A percentile compares a stretch with the other conserved stretches of the same genome.
Evolutionary conservation across 2,329 filamentous ascomycete genomes (phyloP).

Genomic region (Dactylellina drechsleri): DNA sequence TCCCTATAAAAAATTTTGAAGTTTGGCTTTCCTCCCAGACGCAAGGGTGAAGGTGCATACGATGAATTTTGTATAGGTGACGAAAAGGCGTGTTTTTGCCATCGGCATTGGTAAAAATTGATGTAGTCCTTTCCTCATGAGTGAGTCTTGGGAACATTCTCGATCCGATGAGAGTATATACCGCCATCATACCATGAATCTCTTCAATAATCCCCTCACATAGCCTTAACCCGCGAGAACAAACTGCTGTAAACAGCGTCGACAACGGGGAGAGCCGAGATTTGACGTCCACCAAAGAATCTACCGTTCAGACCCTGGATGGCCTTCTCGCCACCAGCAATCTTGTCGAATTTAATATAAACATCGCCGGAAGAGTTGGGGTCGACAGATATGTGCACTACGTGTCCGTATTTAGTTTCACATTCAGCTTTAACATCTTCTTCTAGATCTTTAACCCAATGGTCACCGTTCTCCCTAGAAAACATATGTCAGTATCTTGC

Average conservation of each 20-base stretch:
- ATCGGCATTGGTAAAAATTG: background rate
- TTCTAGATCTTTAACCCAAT: constrained; percentile 92
- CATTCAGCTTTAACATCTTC: constrained; percentile 93
- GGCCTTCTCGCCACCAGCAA: constrained; percentile 94
- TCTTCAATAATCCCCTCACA: constrained; percentile 64
- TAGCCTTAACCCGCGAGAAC: constrained; percentile 85
- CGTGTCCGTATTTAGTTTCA: constrained; percentile 93
- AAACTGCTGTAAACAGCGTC: constrained; percentile 98
- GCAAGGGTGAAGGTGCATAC: constrained; percentile 53
- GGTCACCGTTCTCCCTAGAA: constrained; percentile 81
- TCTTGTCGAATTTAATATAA: constrained; percentile 97
- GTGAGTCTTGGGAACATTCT: constrained; percentile 27
- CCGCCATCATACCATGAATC: constrained; percentile 49
- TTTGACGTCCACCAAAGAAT: constrained; percentile 91
- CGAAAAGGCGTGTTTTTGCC: constrained; percentile 7
- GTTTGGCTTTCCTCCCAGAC: constrained; percentile 43
- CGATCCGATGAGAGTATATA: constrained; percentile 27
- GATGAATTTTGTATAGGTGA: constrained; percentile 20
- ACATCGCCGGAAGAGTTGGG: constrained; percentile 94
- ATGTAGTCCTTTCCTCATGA: constrained; percentile 27
- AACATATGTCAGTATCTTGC: constrained; percentile 57
- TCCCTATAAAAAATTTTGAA: constrained; percentile 48
- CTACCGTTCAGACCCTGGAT: constrained; percentile 97
- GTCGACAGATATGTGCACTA: constrained; percentile 96
- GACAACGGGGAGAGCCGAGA: constrained; percentile 94